Evolutionary conservation across 352 stramenopile species (phyloP), one percentile per base, ranked within the genome.

Genomic region (Blastocystis sp.): DNA sequence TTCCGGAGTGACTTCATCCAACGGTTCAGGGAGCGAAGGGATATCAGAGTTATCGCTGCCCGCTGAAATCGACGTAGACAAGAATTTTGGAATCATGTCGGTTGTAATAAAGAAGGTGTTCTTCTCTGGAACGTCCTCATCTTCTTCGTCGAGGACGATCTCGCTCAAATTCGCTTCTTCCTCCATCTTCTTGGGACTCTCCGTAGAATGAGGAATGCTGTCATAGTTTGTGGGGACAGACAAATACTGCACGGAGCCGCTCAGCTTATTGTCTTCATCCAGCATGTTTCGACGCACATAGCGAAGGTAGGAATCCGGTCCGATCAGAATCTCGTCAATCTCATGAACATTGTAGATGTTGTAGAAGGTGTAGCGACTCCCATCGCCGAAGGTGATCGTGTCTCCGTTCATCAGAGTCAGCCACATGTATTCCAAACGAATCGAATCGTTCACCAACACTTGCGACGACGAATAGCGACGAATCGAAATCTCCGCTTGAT

Each of bases 271-370:
- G n/a, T 84, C 34, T 55, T 84, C 73, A 43, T 84, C 73, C 50
- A 84, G 0, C 73, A 84, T 84, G 50, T 84, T 84, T 13, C 45
- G 54, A 15, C 73, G 73, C 50, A 66, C 45, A 43, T 69, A 84
- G 53, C 73, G 73, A 18, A 84, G 20, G 20, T 66, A 66, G 23
- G 73, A 26, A 1, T 66, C 34, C 43, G 47, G n/a, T 39, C 62
- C 73, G 53, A 84, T 26, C 29, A 43, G 53, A 37, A 84, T 84
- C 73, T 84, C 73, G 56, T 84, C 73, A 15, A 84, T 69, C 29
- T 84, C 73, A 7, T 53, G 73, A 4, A 66, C 43, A 15, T 84
- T 84, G 50, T 84, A 84, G 50, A 84, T 66, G 55, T 84, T 84
- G 50, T 84, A 84, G 73, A 84, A 84, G 15, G 47, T 66, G 50